Base-by-base conservation (phyloP, 208 protist species). In the Endotrypanum monterogeii region DNA sequence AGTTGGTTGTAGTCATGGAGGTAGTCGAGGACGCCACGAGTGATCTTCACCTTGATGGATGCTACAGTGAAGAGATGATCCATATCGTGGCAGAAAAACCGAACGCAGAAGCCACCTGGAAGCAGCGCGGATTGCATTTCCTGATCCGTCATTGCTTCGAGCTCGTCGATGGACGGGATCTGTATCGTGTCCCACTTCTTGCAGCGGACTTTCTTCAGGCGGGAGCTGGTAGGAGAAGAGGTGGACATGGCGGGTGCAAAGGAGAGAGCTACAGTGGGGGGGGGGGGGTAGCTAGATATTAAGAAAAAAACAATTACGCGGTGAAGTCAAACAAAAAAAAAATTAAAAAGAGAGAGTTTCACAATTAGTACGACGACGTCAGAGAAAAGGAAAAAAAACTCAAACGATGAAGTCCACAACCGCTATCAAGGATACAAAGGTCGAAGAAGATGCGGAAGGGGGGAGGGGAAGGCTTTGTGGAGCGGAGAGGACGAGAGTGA, bases 71-170 rank as follows among this genome's bases (percentile, higher is more conserved):
- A 94, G 54, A 94, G 80, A 58, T 83, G 77, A 18, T 84, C 80
- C 88, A 94, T 94, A 69, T 94, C 80, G 44, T 91, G 86, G 35
- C 74, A 74, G 51, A 94, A 88, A 74, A 94, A 91, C 39, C 88
- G 87, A 28, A 94, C 82, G 66, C 87, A 93, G 79, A 87, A 94
- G 54, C 88, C 90, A 25, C 61, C 51, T 32, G 83, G 86, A 3
- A 94, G 84, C 8, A 75, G 72, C 65, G 62, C 80, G 16, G 18
- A n/a, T 12, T 67, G 63, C 9, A 90, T 68, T 39, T 88, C 82
- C 5, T 73, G 52, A 35, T 91, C 84, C 0, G 82, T 66, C 52
- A 89, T 69, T 4, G 58, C 18, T 61, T 86, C 76, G 0, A 94
- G 66, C 67, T 90, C 83, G 39, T 92, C 83, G n/a, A 92, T 86